Conservation (phyloP, 2,329 filamentous ascomycete species). For the Nothopassalora personata region DNA sequence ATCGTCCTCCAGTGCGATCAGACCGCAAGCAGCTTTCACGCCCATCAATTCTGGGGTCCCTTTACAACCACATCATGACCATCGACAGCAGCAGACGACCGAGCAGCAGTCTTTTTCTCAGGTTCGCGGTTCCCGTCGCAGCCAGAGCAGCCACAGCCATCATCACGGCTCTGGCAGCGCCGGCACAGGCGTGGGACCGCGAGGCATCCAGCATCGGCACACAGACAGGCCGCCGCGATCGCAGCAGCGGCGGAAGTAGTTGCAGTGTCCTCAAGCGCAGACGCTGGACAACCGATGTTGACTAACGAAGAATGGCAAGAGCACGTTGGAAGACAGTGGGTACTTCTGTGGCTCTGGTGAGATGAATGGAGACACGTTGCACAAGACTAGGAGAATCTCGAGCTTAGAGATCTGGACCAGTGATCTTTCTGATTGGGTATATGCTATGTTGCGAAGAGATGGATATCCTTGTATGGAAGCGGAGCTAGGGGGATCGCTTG, state of each 20-base stretch:
- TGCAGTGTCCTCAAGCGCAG: neutral
- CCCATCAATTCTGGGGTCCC: slow-evolving; percentile 19
- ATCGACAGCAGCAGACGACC: slow-evolving; percentile 10
- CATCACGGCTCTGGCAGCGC: slow-evolving; percentile 9
- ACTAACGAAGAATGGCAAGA: slow-evolving; percentile 9
- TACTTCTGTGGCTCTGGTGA: slow-evolving; percentile 18
- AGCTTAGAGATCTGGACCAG: neutral
- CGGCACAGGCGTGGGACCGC: slow-evolving; percentile 18
- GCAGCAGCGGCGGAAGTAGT: slow-evolving; percentile 20
- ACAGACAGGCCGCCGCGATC: slow-evolving; percentile 14
- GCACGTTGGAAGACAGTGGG: slow-evolving; percentile 17
- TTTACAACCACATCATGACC: slow-evolving; percentile 10
- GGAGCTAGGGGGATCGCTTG: neutral
- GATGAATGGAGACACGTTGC: neutral
- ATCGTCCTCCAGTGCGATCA: neutral
- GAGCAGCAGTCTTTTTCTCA: slow-evolving; percentile 24
- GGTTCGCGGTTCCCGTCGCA: slow-evolving; percentile 22
- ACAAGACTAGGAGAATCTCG: neutral
- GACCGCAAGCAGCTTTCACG: slow-evolving; percentile 18
- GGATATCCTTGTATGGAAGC: neutral
- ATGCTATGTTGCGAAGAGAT: neutral
- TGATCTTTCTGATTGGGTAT: neutral
- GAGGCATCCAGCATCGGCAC: slow-evolving; percentile 14
- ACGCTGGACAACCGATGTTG: neutral
- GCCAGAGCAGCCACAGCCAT: slow-evolving; percentile 9